Conservation (phyloP, 1,139 yeast genomes). For the Meyerozyma athensensis region DNA sequence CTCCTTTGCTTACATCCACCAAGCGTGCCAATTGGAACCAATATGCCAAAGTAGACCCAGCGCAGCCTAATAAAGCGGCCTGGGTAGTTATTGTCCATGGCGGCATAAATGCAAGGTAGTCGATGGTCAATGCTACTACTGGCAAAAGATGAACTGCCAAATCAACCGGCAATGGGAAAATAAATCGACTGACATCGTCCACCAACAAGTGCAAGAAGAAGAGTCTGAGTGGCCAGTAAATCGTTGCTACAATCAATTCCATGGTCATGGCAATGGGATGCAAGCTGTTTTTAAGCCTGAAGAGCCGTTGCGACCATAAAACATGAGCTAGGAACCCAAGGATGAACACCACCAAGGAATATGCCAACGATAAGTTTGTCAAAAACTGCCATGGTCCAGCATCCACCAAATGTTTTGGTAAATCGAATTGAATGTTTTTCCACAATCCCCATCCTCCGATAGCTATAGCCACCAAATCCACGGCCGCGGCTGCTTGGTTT, state of each 20-base stretch:
- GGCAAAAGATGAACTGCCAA: slow-evolving; percentile 59
- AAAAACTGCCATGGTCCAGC: slow-evolving; percentile 70
- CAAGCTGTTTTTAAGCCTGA: slow-evolving; percentile 29
- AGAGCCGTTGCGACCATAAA: slow-evolving; percentile 18
- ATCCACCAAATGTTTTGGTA: slow-evolving; percentile 44
- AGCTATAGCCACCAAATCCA: slow-evolving; percentile 24
- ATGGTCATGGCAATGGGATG: slow-evolving; percentile 52
- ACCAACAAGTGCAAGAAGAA: slow-evolving; percentile 40
- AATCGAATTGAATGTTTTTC: slow-evolving; percentile 13
- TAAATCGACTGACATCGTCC: slow-evolving; percentile 25
- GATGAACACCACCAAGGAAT: slow-evolving; percentile 42
- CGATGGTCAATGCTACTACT: slow-evolving; percentile 43
- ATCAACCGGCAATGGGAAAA: slow-evolving; percentile 48
- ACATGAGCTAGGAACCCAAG: slow-evolving; percentile 40
- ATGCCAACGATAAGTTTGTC: slow-evolving; percentile 53
- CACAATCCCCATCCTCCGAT: slow-evolving; percentile 30
- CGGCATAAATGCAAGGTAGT: slow-evolving; percentile 54
- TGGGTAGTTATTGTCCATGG: slow-evolving; percentile 33
- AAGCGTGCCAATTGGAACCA: slow-evolving; percentile 49
- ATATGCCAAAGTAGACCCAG: slow-evolving; percentile 41
- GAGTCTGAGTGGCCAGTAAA: slow-evolving; percentile 64
- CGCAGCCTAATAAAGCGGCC: slow-evolving; percentile 38
- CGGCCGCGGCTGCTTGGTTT: slow-evolving; percentile 21
- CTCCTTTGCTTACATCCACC: slow-evolving; percentile 43
- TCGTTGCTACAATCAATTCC: slow-evolving; percentile 54